A percentile compares a stretch with the other conserved stretches of the same genome.
Conservation (phyloP, 2,329 filamentous ascomycete genomes). For the Colletotrichum sojae region DNA sequence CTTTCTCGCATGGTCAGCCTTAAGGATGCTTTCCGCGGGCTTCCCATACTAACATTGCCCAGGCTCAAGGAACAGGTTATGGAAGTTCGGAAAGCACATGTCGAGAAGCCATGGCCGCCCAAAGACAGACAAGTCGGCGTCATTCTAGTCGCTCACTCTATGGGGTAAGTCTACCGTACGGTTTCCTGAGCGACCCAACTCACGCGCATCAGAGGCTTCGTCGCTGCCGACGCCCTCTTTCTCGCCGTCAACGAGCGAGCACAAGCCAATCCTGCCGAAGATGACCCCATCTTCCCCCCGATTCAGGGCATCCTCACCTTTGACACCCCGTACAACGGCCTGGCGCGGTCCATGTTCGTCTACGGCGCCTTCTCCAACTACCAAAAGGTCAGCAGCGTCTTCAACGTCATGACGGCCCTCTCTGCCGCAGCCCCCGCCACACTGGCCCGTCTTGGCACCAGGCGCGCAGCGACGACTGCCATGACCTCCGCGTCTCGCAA, state of each 20-base stretch:
- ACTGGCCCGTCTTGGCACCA: constrained; percentile 56
- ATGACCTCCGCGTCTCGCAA: constrained; percentile 44
- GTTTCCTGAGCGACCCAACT: neutral
- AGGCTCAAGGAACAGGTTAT: constrained; percentile 88
- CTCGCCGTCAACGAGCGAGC: constrained; percentile 77
- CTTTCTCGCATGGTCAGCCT: constrained; percentile 61
- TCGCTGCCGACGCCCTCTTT: constrained; percentile 86
- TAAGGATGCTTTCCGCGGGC: too few relatives aligned
- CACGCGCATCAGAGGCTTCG: constrained; percentile 73
- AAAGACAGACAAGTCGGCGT: constrained; percentile 85
- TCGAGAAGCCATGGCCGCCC: constrained; percentile 81
- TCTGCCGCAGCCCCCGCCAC: constrained; percentile 63
- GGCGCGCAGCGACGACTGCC: constrained; percentile 44
- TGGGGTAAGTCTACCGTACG: constrained; percentile 65
- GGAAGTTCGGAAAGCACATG: constrained; percentile 78
- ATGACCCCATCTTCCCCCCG: constrained; percentile 78
- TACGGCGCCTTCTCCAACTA: constrained; percentile 74
- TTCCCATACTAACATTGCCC: neutral
- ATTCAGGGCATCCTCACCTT: constrained; percentile 87
- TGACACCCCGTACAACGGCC: constrained; percentile 86
- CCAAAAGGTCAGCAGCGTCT: constrained; percentile 68
- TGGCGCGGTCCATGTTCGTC: constrained; percentile 72
- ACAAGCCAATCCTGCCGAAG: constrained; percentile 49
- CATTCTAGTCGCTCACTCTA: constrained; percentile 86
- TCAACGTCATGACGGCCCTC: constrained; percentile 70